Evolutionary conservation across 768 basidiomycete species (phyloP).

Genomic region (Serendipita sp.): DNA sequence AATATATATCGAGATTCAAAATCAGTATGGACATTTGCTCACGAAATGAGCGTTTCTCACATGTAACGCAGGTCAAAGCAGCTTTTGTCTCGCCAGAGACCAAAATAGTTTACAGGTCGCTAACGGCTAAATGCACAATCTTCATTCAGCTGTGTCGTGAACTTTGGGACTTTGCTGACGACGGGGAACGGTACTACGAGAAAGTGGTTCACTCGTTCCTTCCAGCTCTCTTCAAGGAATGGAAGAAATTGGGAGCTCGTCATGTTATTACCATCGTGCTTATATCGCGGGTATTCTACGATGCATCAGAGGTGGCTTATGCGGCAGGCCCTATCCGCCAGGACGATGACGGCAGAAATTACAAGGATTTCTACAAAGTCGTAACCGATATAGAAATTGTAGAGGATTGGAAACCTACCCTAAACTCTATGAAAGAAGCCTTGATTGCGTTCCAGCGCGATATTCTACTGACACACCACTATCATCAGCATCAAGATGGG

Average conservation of each 20-base stretch:
- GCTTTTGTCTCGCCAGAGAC: constrained; percentile 70
- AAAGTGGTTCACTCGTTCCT: constrained; percentile 97
- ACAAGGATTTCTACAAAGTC: constrained; percentile 95
- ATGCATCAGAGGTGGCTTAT: constrained; percentile 59
- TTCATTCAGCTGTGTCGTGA: constrained; percentile 95
- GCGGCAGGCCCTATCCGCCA: constrained; percentile 67
- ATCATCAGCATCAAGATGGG: constrained; percentile 40
- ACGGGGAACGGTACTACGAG: constrained; percentile 90
- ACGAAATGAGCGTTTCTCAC: background rate
- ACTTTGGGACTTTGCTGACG: constrained; percentile 92
- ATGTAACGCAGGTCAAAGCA: constrained; percentile 48
- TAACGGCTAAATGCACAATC: constrained; percentile 82
- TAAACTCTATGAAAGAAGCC: constrained; percentile 75
- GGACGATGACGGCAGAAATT: constrained; percentile 54
- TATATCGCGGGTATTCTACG: constrained; percentile 84
- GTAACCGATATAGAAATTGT: constrained; percentile 85
- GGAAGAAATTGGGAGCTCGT: constrained; percentile 72
- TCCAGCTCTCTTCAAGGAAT: constrained; percentile 71
- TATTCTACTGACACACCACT: constrained; percentile 79
- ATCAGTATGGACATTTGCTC: constrained; percentile 30
- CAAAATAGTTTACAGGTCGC: constrained; percentile 75
- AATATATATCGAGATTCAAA: constrained; percentile 56
- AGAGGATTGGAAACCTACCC: constrained; percentile 72
- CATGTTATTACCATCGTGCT: constrained; percentile 91
- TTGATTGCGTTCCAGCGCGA: constrained; percentile 86